phyloP scores from a whole-genome alignment of 2,329 filamentous ascomycete genomes.

The Neobulgaria alba region DNA sequence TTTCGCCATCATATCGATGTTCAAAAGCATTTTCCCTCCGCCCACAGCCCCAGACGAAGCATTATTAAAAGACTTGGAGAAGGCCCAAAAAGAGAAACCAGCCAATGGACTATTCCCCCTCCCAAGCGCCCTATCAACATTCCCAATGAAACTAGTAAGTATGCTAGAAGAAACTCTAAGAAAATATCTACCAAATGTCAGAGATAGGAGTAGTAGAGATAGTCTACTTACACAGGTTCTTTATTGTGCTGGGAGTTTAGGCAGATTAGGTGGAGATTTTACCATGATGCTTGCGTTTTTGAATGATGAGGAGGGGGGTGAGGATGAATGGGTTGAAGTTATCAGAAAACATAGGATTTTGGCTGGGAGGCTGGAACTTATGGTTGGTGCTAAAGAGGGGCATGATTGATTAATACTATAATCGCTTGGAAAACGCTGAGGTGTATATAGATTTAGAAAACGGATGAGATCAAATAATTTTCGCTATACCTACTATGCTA shows the following conservation, averaged over 20 bases:
- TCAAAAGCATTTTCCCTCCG: constrained; percentile 76
- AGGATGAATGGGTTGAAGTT: constrained; percentile 74
- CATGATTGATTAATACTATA: too few relatives aligned
- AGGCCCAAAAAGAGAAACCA: constrained; percentile 12
- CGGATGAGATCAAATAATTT: too few relatives aligned
- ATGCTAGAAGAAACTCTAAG: constrained; percentile 71
- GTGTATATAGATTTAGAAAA: too few relatives aligned
- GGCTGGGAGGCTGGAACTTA: constrained; percentile 67
- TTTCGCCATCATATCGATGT: constrained; percentile 92
- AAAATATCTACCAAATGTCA: constrained; percentile 71
- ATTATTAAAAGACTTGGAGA: constrained; percentile 12
- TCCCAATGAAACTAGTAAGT: constrained; percentile 74
- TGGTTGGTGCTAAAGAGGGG: constrained; percentile 39
- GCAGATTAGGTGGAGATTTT: constrained; percentile 86
- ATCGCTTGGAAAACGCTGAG: too few relatives aligned
- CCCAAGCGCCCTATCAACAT: constrained; percentile 72
- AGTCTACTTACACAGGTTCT: constrained; percentile 86
- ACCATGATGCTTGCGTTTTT: constrained; percentile 71
- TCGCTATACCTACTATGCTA: too few relatives aligned
- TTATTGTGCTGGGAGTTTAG: constrained; percentile 87
- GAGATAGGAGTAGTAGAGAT: constrained; percentile 71
- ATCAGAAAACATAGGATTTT: constrained; percentile 82
- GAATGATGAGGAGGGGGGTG: constrained; percentile 29
- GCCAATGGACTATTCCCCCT: constrained; percentile 46
- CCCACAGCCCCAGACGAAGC: constrained; percentile 13